Conservation (phyloP, 169 alveolate species). For the Cryptosporidium felis region DNA sequence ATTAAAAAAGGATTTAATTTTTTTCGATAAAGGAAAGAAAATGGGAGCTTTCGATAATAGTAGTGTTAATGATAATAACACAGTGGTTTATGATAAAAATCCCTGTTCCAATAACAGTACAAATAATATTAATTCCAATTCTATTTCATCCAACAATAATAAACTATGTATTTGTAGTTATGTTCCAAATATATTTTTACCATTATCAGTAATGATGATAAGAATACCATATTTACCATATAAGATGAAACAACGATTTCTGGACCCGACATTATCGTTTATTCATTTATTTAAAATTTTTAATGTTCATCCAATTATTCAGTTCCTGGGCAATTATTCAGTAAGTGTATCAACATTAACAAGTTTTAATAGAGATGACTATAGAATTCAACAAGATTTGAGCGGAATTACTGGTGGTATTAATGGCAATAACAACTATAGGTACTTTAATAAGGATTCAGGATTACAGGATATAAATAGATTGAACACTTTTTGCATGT, state of each 20-base stretch:
- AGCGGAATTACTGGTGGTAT: no score
- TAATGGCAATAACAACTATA: no score
- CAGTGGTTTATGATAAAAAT: background rate
- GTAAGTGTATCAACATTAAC: background rate
- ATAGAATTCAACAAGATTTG: background rate
- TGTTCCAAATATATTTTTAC: slow-evolving; percentile 44
- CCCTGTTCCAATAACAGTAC: background rate
- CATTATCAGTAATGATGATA: slow-evolving; percentile 61
- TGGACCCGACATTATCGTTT: slow-evolving; percentile 41
- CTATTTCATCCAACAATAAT: no score
- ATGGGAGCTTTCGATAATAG: background rate
- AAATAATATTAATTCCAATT: background rate
- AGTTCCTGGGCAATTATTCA: slow-evolving; percentile 7
- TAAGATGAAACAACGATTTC: background rate
- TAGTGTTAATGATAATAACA: background rate
- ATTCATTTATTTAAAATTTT: slow-evolving; percentile 4
- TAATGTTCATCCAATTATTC: slow-evolving; percentile 36
- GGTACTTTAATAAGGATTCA: slow-evolving; percentile 1
- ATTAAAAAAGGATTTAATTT: background rate
- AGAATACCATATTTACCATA: background rate
- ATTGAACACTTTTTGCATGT: slow-evolving; percentile 9
- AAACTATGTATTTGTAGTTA: slow-evolving; percentile 19
- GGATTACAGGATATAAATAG: slow-evolving; percentile 4
- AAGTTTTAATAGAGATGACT: background rate
- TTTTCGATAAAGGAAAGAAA: background rate